Evolutionary conservation across 2,329 filamentous ascomycete genomes (phyloP), one percentile per base, ranked within the genome.

Genomic region (Neophaeococcomyces mojaviensis): DNA sequence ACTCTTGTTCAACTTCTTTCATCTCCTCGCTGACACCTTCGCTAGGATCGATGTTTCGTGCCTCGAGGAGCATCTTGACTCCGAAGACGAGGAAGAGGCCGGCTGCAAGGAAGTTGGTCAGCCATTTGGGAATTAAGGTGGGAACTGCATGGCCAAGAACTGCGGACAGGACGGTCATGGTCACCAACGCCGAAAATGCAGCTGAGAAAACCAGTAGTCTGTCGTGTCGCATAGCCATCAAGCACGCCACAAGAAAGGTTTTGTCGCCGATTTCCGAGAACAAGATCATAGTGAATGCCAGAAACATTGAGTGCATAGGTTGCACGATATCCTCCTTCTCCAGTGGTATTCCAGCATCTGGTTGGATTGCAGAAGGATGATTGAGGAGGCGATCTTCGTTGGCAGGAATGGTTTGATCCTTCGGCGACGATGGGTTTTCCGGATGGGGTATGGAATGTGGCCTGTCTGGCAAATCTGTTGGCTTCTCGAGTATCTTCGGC

Each of bases 151-250:
- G 92, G 16, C 92, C 92, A 2, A 97, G 76, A 4, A 97, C 74
- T 7, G 92, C 92, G 1, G 92, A 97, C 13, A 98, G 77, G 8
- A 97, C 77, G 0, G 92, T 98, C 92, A 98, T 98, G 62, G 86
- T 78, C 49, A 95, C 79, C 37, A 98, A 74, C 8, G 92, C 94
- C 44, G 83, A 81, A 58, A 95, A 90, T n/a, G 92, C 92, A 6
- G 92, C 88, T 2, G 87, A 86, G 68, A 98, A 98, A 51, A 98
- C 92, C 10, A 97, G 77, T 53, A 95, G 72, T 43, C 92, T 84
- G 51, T 92, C 85, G 60, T 98, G 90, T 64, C 95, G 92, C 92
- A 98, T 98, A 10, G 92, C 92, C 92, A 98, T 98, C 15, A 98
- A 78, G 6, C 89, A 90, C 5, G 92, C 92, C 18, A 98, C 88